Conservation (phyloP, 352 stramenopile genomes). For the Pythium scleroteichum region DNA sequence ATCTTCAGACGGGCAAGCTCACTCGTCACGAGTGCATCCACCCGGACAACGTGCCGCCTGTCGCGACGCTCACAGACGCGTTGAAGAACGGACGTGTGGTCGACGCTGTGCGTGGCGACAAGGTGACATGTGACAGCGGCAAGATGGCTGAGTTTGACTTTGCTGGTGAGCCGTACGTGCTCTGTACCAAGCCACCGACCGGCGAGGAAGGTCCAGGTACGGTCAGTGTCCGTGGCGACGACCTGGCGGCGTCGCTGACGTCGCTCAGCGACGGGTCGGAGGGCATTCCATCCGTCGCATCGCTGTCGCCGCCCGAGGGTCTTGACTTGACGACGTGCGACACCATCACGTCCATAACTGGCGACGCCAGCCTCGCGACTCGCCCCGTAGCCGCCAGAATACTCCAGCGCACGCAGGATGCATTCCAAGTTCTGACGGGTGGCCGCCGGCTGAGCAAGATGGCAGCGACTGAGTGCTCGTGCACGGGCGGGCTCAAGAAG, state of each 20-base stretch:
- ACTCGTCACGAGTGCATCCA: background rate
- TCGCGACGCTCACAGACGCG: background rate
- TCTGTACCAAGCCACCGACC: slow-evolving; percentile 11
- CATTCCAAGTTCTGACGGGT: background rate
- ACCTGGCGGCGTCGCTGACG: slow-evolving; percentile 8
- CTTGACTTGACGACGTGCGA: background rate
- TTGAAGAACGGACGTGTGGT: background rate
- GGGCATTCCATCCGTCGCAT: background rate
- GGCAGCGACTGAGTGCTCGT: slow-evolving; percentile 7
- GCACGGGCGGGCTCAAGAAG: slow-evolving; percentile 15
- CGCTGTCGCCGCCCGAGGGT: background rate
- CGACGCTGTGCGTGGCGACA: too few relatives aligned
- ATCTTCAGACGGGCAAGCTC: background rate
- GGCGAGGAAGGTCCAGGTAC: too few relatives aligned
- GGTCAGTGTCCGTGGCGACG: slow-evolving; percentile 2
- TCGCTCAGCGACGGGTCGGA: slow-evolving; percentile 8
- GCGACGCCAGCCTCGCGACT: background rate
- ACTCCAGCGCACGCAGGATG: slow-evolving; percentile 1
- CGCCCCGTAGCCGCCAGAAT: background rate
- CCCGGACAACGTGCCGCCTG: background rate
- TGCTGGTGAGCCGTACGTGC: slow-evolving; percentile 7
- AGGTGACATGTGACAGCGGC: background rate
- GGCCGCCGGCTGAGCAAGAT: background rate
- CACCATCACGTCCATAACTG: background rate
- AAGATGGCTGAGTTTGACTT: slow-evolving; percentile 10